phyloP scores from a whole-genome alignment of 2,329 filamentous ascomycete genomes.

The Neonectria coccinea region DNA sequence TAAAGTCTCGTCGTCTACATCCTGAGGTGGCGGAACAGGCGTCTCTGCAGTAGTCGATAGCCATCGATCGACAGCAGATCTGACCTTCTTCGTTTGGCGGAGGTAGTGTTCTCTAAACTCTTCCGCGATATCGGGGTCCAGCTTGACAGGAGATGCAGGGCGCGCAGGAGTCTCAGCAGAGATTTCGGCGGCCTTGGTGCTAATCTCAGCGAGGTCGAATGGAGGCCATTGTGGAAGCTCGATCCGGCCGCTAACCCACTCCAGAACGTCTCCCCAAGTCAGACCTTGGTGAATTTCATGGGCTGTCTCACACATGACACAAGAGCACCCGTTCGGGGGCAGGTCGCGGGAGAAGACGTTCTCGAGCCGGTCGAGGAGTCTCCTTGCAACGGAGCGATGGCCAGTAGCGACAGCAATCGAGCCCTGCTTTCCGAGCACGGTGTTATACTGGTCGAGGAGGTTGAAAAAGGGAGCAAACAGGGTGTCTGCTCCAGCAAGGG shows the following conservation, averaged over 20 bases:
- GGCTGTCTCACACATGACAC: slow-evolving; percentile 80
- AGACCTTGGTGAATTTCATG: slow-evolving; percentile 76
- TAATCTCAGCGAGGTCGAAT: slow-evolving; percentile 76
- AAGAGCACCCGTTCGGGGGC: slow-evolving; percentile 85
- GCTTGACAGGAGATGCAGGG: slow-evolving; percentile 73
- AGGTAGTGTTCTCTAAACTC: slow-evolving; percentile 94
- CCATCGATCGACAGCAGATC: slow-evolving; percentile 92
- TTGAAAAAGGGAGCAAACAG: slow-evolving; percentile 87
- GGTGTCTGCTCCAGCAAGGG: slow-evolving; percentile 74
- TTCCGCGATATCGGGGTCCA: slow-evolving; percentile 94
- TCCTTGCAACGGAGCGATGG: slow-evolving; percentile 91
- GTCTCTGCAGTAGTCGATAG: slow-evolving; percentile 82
- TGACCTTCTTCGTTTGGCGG: slow-evolving; percentile 91
- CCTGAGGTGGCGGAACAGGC: slow-evolving; percentile 80
- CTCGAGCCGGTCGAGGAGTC: slow-evolving; percentile 89
- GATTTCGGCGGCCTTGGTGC: slow-evolving; percentile 68
- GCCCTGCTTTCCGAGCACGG: slow-evolving; percentile 84
- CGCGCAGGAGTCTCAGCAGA: slow-evolving; percentile 71
- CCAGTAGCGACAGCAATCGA: slow-evolving; percentile 95
- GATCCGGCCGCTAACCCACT: slow-evolving; percentile 88
- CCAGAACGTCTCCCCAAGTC: slow-evolving; percentile 95
- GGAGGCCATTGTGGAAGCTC: slow-evolving; percentile 92
- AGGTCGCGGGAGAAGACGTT: slow-evolving; percentile 95
- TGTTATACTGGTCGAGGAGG: slow-evolving; percentile 86
- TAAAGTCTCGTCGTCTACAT: slow-evolving; percentile 93